Evolutionary conservation across 148 eudicot species (phyloP).

Genomic region (Rhododendron simsii): DNA sequence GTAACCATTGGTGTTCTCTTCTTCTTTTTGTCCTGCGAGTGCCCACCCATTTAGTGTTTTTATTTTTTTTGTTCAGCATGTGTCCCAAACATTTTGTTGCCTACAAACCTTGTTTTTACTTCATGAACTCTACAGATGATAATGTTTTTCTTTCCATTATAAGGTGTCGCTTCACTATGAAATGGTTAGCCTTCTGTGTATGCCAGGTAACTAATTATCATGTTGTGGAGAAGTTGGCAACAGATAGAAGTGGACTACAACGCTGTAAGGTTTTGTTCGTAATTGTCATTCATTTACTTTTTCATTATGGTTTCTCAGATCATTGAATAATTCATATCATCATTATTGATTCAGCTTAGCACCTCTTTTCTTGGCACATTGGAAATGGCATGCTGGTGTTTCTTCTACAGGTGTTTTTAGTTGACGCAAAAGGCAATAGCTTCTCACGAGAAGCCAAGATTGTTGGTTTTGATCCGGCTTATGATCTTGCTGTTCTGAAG

Average conservation of each 20-base stretch:
- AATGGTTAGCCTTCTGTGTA: not conserved
- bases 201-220: conserved; percentile 91
- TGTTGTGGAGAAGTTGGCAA: conserved; percentile 75
- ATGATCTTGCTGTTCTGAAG: conserved; percentile 94
- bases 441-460: conserved; percentile 58
- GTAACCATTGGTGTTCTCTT: not conserved
- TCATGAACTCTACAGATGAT: not conserved
- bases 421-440: conserved; percentile 59
- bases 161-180: not conserved
- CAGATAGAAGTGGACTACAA: conserved; percentile 65
- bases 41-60: not conserved
- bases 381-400: not conserved
- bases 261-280: conserved; percentile 78
- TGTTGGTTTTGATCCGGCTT: conserved; percentile 72
- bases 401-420: conserved; percentile 49
- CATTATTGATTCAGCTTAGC: not conserved
- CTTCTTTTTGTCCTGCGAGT: not conserved
- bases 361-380: not conserved
- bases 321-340: not conserved
- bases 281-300: conserved; percentile 3
- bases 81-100: not conserved
- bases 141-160: not conserved
- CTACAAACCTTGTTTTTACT: not conserved
- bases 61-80: not conserved
- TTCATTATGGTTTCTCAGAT: not conserved